Percentiles rank a stretch among this genome's conserved stretches.
phyloP scores from a whole-genome alignment of 108 stramenopile genomes.

The Discostella stelligeroides region DNA sequence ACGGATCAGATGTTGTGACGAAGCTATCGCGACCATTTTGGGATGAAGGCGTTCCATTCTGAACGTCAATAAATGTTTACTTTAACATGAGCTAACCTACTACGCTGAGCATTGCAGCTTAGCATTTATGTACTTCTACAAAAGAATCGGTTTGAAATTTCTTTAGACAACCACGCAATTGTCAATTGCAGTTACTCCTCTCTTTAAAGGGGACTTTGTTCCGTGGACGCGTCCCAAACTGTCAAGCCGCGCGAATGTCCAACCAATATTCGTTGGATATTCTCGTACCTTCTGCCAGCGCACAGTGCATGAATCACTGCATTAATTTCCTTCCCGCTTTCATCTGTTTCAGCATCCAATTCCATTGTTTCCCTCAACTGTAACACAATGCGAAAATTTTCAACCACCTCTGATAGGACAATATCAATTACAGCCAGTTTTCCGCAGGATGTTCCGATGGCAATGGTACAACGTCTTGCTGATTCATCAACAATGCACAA shows the following conservation, averaged over 20 bases:
- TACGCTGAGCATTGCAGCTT: too few relatives aligned
- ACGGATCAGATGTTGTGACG: slow-evolving; percentile 36
- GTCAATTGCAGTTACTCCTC: too few relatives aligned
- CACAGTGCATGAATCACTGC: not conserved
- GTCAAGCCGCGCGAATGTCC: not conserved
- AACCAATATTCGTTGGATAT: not conserved
- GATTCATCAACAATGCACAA: slow-evolving; percentile 12
- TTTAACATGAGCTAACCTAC: not conserved
- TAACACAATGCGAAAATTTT: not conserved
- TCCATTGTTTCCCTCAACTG: too few relatives aligned
- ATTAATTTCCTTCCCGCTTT: not conserved
- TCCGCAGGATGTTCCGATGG: slow-evolving; percentile 17
- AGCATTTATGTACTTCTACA: too few relatives aligned
- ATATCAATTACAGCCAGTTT: slow-evolving; percentile 8
- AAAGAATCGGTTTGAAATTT: too few relatives aligned
- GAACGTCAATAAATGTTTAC: too few relatives aligned
- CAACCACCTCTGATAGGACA: not conserved
- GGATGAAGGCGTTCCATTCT: slow-evolving; percentile 48
- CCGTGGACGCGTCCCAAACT: not conserved
- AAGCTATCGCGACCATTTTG: slow-evolving; percentile 27
- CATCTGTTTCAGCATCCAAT: not conserved
- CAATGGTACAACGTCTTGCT: not conserved
- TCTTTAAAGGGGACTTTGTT: too few relatives aligned
- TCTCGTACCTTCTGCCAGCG: not conserved
- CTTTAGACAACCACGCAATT: not conserved